These are phyloP conservation scores for Daldinia decipiens DNA, from an alignment of 495 filamentous ascomycete species.

Conservation along the genomic window DNA sequence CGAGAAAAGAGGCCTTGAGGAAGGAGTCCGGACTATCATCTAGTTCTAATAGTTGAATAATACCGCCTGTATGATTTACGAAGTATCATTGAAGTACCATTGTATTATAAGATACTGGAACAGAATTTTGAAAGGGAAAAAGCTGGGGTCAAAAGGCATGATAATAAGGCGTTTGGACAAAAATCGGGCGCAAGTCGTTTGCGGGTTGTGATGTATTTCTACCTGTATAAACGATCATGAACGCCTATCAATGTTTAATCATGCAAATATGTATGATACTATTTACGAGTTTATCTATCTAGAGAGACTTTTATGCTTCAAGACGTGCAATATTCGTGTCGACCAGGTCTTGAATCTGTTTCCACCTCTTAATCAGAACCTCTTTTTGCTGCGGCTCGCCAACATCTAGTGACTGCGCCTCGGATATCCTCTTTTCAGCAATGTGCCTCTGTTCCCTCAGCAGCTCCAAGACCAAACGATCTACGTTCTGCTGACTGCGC, in stretches of 20 bases:
- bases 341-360: constrained; percentile 60
- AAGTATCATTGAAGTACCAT: constrained; percentile 5
- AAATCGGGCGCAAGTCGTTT: constrained; percentile 22
- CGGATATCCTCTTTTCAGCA: constrained; percentile 51
- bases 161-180: constrained; percentile 31
- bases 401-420: constrained; percentile 48
- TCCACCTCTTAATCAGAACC: constrained; percentile 60
- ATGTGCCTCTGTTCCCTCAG: constrained; percentile 42
- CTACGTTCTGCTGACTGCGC: constrained; percentile 45
- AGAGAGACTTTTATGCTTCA: constrained; percentile 11
- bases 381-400: constrained; percentile 45
- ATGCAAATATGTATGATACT: background rate
- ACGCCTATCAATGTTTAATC: constrained; percentile 31
- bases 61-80: background rate
- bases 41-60: constrained; percentile 9
- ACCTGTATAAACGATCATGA: constrained; percentile 16
- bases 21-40: constrained; percentile 53
- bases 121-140: constrained; percentile 5
- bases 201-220: constrained; percentile 18
- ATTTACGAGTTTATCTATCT: background rate
- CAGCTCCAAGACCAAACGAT: constrained; percentile 45
- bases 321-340: constrained; percentile 36
- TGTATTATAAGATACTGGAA: constrained; percentile 25
- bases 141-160: background rate
- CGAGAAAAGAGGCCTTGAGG: constrained; percentile 70